These are phyloP conservation scores for Neonectria coccinea DNA, from an alignment of 2,329 filamentous ascomycete species.

Conservation along the genomic window DNA sequence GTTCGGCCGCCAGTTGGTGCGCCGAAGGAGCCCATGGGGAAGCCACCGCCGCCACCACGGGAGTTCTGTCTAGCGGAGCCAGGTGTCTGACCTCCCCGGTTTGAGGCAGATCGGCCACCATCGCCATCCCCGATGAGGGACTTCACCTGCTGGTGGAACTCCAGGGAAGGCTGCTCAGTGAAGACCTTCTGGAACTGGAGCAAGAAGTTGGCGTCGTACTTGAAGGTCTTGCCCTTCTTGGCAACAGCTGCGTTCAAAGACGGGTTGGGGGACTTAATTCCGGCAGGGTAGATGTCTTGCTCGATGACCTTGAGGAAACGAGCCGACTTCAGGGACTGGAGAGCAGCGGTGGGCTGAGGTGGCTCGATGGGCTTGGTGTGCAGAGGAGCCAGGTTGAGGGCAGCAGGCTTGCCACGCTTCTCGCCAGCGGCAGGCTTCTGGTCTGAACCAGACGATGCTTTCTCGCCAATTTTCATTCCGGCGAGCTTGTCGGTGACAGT, in stretches of 20 bases:
- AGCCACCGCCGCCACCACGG: conserved; percentile 61
- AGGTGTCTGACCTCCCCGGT: conserved; percentile 63
- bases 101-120: conserved; percentile 69
- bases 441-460: conserved; percentile 58
- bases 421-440: conserved; percentile 64
- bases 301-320: conserved; percentile 86
- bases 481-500: conserved; percentile 63
- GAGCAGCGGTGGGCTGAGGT: conserved; percentile 90
- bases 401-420: conserved; percentile 82
- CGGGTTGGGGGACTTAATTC: conserved; percentile 90
- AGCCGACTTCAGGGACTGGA: conserved; percentile 92
- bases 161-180: conserved; percentile 93
- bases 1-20: conserved; percentile 62
- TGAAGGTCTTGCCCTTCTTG: conserved; percentile 85
- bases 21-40: conserved; percentile 79
- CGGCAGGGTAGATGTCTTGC: conserved; percentile 83
- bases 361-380: conserved; percentile 90
- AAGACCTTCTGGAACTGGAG: conserved; percentile 97
- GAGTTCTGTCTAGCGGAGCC: conserved; percentile 63
- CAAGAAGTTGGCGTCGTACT: conserved; percentile 95
- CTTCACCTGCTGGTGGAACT: conserved; percentile 93
- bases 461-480: conserved; percentile 62
- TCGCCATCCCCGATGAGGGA: conserved; percentile 84
- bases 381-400: conserved; percentile 85
- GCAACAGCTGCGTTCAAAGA: conserved; percentile 84